A percentile compares a stretch with the other conserved stretches of the same genome.
phyloP scores from a whole-genome alignment of 352 stramenopile species.

The Globisporangium iwayamae region DNA sequence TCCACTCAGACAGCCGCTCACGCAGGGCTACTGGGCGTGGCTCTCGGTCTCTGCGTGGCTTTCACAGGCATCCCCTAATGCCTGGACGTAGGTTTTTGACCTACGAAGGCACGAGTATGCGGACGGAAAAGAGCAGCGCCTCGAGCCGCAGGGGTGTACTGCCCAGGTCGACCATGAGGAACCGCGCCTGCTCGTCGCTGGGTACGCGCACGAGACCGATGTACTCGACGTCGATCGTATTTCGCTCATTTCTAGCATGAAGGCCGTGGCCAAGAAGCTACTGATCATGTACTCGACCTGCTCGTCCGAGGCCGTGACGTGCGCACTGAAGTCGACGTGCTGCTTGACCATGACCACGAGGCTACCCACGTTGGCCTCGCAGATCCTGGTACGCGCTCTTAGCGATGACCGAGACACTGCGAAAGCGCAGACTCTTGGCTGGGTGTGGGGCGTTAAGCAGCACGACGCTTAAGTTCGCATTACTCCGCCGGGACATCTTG shows the following conservation, averaged over 20 bases:
- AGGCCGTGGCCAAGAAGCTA: neutral
- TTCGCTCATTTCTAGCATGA: constrained; percentile 1
- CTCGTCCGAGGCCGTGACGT: neutral
- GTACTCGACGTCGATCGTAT: constrained; percentile 6
- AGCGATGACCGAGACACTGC: constrained; percentile 2
- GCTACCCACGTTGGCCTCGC: neutral
- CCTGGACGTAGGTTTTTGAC: too few relatives aligned
- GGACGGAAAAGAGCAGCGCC: constrained; percentile 1
- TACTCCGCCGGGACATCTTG: neutral
- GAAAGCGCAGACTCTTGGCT: neutral
- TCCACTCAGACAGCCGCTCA: too few relatives aligned
- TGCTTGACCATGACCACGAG: constrained; percentile 6
- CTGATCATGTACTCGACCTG: neutral
- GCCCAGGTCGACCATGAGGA: constrained; percentile 4
- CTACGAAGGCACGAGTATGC: neutral
- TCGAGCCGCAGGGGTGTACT: constrained; percentile 1
- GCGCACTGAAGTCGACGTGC: neutral
- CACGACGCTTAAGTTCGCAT: neutral
- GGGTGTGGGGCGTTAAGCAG: constrained; percentile 2
- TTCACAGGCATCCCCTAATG: too few relatives aligned
- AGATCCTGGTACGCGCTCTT: neutral
- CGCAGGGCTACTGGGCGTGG: too few relatives aligned
- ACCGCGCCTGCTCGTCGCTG: neutral
- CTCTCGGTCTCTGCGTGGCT: too few relatives aligned
- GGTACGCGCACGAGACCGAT: neutral